phyloP scores from a whole-genome alignment of 306 rosid species.

The Cucurbita maxima region DNA sequence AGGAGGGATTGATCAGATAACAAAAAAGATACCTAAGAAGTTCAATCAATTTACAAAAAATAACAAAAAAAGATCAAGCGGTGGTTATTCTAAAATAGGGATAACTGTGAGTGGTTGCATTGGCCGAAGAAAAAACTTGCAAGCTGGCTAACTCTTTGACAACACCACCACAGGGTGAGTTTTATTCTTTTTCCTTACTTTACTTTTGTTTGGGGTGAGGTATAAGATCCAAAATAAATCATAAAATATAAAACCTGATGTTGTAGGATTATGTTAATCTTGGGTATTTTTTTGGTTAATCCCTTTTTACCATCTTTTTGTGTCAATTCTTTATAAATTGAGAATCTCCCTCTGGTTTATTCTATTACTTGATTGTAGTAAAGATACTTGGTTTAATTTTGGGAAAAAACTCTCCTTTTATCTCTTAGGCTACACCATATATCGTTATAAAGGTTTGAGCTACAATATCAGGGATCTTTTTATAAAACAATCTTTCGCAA shows the following conservation, averaged over 20 bases:
- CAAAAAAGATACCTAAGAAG: too few species aligned
- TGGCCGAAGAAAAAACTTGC: not conserved
- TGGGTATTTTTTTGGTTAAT: too few species aligned
- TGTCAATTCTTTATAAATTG: not conserved
- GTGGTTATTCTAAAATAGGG: not conserved
- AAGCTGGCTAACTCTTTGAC: not conserved
- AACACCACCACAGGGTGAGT: not conserved
- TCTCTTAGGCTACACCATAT: not conserved
- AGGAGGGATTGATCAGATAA: too few species aligned
- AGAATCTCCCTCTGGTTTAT: not conserved
- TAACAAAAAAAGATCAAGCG: not conserved
- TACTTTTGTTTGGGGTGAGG: not conserved
- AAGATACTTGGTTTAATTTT: not conserved
- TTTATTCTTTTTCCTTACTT: not conserved
- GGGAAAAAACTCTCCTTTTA: not conserved
- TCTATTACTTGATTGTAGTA: not conserved
- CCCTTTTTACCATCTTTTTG: not conserved
- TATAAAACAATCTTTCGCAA: not conserved
- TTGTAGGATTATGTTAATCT: not conserved
- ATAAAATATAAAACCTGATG: not conserved
- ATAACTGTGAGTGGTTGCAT: not conserved
- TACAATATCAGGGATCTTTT: not conserved
- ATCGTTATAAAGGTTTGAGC: not conserved
- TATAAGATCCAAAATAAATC: not conserved
- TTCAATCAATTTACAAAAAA: not conserved